Conservation (phyloP, 164 flowering plant genomes). For the Annona squamosa region DNA sequence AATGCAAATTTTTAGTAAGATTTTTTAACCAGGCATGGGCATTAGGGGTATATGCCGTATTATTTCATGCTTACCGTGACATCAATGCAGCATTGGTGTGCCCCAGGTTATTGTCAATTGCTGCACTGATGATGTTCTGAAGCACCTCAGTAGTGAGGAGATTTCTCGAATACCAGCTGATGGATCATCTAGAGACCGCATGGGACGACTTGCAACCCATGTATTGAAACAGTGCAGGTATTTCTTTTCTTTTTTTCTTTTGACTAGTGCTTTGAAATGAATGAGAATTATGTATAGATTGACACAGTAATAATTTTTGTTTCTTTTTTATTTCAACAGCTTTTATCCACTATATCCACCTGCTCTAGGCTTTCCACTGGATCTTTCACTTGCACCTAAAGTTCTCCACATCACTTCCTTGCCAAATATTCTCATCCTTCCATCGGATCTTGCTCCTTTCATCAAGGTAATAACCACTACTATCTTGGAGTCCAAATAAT, state of each 20-base stretch:
- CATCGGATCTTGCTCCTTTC: constrained; percentile 85
- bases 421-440: constrained; percentile 76
- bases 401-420: constrained; percentile 56
- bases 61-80: neutral
- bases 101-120: constrained; percentile 79
- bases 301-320: too few species aligned
- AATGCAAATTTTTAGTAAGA: too few species aligned
- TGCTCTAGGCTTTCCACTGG: constrained; percentile 71
- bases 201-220: constrained; percentile 75
- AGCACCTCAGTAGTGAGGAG: constrained; percentile 87
- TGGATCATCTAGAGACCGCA: constrained; percentile 56
- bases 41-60: too few species aligned
- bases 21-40: too few species aligned
- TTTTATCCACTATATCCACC: constrained; percentile 92
- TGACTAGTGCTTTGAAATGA: neutral
- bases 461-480: constrained; percentile 54
- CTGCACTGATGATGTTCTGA: constrained; percentile 76
- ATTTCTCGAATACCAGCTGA: constrained; percentile 55
- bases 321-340: constrained; percentile 34
- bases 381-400: constrained; percentile 76
- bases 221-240: constrained; percentile 73
- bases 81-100: neutral
- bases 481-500: neutral
- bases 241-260: constrained; percentile 5
- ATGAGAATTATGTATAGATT: neutral